These are phyloP conservation scores for Annulohypoxylon maeteangense DNA, from an alignment of 495 filamentous ascomycete genomes.

Conservation along the genomic window DNA sequence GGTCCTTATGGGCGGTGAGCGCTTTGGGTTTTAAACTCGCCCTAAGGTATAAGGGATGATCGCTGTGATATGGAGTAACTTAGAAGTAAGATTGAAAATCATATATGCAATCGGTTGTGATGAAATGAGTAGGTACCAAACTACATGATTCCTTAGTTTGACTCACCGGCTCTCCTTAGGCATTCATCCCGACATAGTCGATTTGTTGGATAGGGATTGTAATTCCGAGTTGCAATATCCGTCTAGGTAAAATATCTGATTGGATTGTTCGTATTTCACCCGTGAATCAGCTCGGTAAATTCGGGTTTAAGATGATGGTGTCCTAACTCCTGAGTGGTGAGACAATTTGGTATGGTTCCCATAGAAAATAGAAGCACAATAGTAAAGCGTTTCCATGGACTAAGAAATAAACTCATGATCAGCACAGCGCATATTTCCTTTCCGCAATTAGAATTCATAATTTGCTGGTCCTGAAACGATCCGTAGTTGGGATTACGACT, in stretches of 20 bases:
- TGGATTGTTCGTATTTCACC: not conserved
- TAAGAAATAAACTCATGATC: not conserved
- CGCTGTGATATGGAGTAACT: constrained; percentile 3
- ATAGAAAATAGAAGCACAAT: not conserved
- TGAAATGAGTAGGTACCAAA: not conserved
- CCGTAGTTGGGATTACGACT: not conserved
- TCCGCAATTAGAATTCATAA: not conserved
- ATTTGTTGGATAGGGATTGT: too few relatives aligned
- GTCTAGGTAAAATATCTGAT: not conserved
- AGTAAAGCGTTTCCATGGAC: not conserved
- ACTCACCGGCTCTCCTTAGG: not conserved
- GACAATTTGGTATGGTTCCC: not conserved
- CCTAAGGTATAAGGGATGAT: constrained; percentile 5
- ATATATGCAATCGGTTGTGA: constrained; percentile 1
- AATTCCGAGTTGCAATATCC: not conserved
- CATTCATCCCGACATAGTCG: too few relatives aligned
- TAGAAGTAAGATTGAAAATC: not conserved
- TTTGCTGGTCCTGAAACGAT: not conserved
- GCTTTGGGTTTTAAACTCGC: not conserved
- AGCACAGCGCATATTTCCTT: not conserved
- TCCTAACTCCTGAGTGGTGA: constrained; percentile 1
- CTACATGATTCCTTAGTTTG: not conserved
- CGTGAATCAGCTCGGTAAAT: not conserved
- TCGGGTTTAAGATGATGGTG: constrained; percentile 7
- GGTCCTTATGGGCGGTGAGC: constrained; percentile 10